phyloP scores from a whole-genome alignment of 2,329 filamentous ascomycete genomes.

The Pseudohalonectria lignicola region DNA sequence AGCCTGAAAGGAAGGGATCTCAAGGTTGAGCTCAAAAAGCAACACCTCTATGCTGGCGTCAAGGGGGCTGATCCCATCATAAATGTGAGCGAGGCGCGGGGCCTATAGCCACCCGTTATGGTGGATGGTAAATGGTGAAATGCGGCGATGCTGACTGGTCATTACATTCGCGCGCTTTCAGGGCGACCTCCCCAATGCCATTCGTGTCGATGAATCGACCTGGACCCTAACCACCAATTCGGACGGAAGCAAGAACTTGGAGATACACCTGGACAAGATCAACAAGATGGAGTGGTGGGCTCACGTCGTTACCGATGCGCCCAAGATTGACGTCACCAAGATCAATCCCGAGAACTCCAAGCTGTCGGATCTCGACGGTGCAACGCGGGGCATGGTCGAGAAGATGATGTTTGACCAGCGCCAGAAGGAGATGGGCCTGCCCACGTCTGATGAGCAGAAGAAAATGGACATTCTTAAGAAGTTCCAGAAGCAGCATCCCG shows the following conservation, averaged over 20 bases:
- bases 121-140: too few species aligned
- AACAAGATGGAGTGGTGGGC: slow-evolving; percentile 99
- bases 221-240: slow-evolving; percentile 60
- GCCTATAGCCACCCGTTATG: too few species aligned
- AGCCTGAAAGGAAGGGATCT: slow-evolving; percentile 81
- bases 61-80: slow-evolving; percentile 85
- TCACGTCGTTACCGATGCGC: slow-evolving; percentile 76
- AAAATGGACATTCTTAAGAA: slow-evolving; percentile 88
- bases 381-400: slow-evolving; percentile 95
- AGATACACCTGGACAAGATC: slow-evolving; percentile 84
- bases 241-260: slow-evolving; percentile 57
- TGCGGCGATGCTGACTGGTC: too few species aligned
- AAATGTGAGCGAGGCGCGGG: slow-evolving; percentile 47
- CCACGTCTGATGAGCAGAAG: slow-evolving; percentile 89
- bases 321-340: slow-evolving; percentile 89
- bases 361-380: slow-evolving; percentile 83
- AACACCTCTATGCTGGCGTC: slow-evolving; percentile 64
- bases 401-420: slow-evolving; percentile 99
- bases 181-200: slow-evolving; percentile 74
- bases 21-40: slow-evolving; percentile 72
- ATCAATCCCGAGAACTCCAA: slow-evolving; percentile 90
- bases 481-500: slow-evolving; percentile 72
- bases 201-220: slow-evolving; percentile 78
- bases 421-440: slow-evolving; percentile 86
- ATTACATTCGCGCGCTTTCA: too few species aligned